These are phyloP conservation scores for Caloboletus firmus DNA, from an alignment of 1,284 basidiomycete species.

Conservation along the genomic window DNA sequence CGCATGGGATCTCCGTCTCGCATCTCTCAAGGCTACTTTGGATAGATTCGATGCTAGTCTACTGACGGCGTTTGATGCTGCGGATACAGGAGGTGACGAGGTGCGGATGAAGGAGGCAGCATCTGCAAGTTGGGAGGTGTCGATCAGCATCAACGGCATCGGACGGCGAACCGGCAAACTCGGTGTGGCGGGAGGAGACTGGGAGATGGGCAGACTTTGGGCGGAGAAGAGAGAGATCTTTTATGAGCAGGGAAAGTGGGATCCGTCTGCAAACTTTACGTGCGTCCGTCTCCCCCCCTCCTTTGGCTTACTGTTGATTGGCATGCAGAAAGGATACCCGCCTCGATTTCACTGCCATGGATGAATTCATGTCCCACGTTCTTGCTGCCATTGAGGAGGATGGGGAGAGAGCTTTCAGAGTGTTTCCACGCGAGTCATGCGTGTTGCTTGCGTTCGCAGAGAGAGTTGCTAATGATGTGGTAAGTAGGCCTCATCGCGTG, in stretches of 20 bases:
- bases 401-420: slow-evolving; percentile 75
- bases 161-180: slow-evolving; percentile 39
- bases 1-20: slow-evolving; percentile 59
- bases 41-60: slow-evolving; percentile 87
- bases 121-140: slow-evolving; percentile 83
- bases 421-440: slow-evolving; percentile 79
- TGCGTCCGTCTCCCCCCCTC: slow-evolving; percentile 5
- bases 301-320: neutral
- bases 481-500: slow-evolving; percentile 38
- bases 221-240: slow-evolving; percentile 94
- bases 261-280: slow-evolving; percentile 44
- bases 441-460: slow-evolving; percentile 79
- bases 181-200: slow-evolving; percentile 48
- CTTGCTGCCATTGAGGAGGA: slow-evolving; percentile 69
- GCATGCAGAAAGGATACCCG: slow-evolving; percentile 21
- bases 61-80: slow-evolving; percentile 80
- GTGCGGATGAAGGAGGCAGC: slow-evolving; percentile 76
- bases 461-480: slow-evolving; percentile 74
- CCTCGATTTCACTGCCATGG: slow-evolving; percentile 83
- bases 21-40: slow-evolving; percentile 73
- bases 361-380: slow-evolving; percentile 79
- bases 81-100: slow-evolving; percentile 67
- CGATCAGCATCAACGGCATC: slow-evolving; percentile 34
- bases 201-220: slow-evolving; percentile 93
- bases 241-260: slow-evolving; percentile 79